A percentile compares a stretch with the other conserved stretches of the same genome.
phyloP scores from a whole-genome alignment of 768 basidiomycete species.

The Boletus fagicola region DNA sequence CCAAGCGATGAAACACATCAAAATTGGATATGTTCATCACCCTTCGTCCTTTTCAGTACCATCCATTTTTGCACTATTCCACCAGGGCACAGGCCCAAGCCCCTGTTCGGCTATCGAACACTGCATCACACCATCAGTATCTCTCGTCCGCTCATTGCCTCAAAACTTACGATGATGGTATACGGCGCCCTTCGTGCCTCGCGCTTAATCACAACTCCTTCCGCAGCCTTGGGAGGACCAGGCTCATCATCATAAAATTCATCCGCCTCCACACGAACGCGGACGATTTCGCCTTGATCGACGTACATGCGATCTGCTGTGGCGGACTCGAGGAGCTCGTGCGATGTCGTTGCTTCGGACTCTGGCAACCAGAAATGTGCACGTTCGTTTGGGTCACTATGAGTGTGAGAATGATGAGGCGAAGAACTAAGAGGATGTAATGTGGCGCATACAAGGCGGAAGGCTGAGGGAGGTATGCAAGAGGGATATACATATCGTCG shows the following conservation, averaged over 20 bases:
- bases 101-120: slow-evolving; percentile 84
- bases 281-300: slow-evolving; percentile 70
- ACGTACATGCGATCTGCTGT: slow-evolving; percentile 74
- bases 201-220: slow-evolving; percentile 58
- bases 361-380: slow-evolving; percentile 82
- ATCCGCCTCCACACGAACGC: slow-evolving; percentile 76
- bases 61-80: slow-evolving; percentile 51
- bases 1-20: neutral
- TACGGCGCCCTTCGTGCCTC: slow-evolving; percentile 61
- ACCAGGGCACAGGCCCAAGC: slow-evolving; percentile 73
- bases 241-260: slow-evolving; percentile 87
- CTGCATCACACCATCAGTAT: slow-evolving; percentile 36
- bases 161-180: slow-evolving; percentile 57
- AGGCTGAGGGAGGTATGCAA: slow-evolving; percentile 76
- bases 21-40: slow-evolving; percentile 11
- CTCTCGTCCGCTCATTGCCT: neutral
- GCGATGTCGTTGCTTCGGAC: slow-evolving; percentile 46
- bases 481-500: slow-evolving; percentile 87
- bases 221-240: slow-evolving; percentile 72
- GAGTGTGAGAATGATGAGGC: neutral
- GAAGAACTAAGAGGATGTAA: neutral
- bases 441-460: slow-evolving; percentile 62
- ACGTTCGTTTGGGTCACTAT: slow-evolving; percentile 78
- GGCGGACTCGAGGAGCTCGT: slow-evolving; percentile 70
- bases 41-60: slow-evolving; percentile 43